These are phyloP conservation scores for Ascosphaera apis DNA, from an alignment of 2,329 filamentous ascomycete species.

Conservation along the genomic window DNA sequence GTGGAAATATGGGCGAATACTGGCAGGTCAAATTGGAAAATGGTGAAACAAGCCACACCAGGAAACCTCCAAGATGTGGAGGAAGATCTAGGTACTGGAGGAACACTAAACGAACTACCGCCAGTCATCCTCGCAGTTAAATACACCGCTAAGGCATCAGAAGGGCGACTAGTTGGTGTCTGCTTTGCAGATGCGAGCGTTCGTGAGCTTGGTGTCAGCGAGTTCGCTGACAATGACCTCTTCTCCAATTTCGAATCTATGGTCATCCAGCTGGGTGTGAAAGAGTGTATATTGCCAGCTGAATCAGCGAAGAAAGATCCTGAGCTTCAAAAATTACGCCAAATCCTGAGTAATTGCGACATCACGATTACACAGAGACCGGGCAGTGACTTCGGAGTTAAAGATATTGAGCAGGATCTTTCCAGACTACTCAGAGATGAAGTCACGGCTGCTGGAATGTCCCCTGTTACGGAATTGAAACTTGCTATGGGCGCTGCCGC, in stretches of 20 bases:
- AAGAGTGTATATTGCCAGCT: conserved; percentile 69
- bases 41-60: conserved; percentile 76
- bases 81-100: conserved; percentile 55
- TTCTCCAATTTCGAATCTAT: conserved; percentile 96
- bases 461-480: conserved; percentile 83
- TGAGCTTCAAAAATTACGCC: conserved; percentile 64
- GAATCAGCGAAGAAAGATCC: conserved; percentile 66
- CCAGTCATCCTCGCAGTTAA: conserved; percentile 94
- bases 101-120: conserved; percentile 40
- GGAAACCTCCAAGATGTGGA: conserved; percentile 95
- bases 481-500: conserved; percentile 89
- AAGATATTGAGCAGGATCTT: conserved; percentile 90
- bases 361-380: conserved; percentile 70
- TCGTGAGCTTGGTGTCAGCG: conserved; percentile 81
- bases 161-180: conserved; percentile 71
- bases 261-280: conserved; percentile 85
- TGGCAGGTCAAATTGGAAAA: conserved; percentile 67
- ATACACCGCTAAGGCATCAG: conserved; percentile 63
- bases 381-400: conserved; percentile 54
- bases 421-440: conserved; percentile 74
- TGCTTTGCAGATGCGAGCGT: conserved; percentile 97
- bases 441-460: conserved; percentile 38
- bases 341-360: conserved; percentile 80
- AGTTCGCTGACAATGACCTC: conserved; percentile 95
- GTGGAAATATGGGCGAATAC: conserved; percentile 72